Evolutionary conservation across 768 basidiomycete species (phyloP), one percentile per base, ranked within the genome.

Genomic region (Lactarius psammicola): DNA sequence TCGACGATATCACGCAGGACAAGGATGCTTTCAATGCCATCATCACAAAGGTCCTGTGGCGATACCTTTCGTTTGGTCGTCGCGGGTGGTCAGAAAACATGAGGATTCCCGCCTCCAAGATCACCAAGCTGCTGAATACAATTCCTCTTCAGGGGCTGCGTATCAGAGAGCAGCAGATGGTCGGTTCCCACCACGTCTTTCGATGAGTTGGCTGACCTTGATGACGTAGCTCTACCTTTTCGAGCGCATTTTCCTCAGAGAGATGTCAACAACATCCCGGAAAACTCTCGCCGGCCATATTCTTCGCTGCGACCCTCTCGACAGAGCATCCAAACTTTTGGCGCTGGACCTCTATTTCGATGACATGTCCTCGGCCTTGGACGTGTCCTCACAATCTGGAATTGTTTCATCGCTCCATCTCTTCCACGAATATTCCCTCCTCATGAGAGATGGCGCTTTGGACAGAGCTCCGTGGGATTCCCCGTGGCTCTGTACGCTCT

Each of bases 41-140:
- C 80, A 1, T 72, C 69, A 20, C 61, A 75, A n/a, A 81, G 77
- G 42, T 72, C 83, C 15, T 70, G 83, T 18, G 76, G 79, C 33
- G 77, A 31, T n/a, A 62, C 40, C 57, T 66, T 23, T 66, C 65
- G 17, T 62, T 66, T n/a, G 65, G 65, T 23, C 31, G 65, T 23
- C 56, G 65, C 1, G 60, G 40, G 53, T 66, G 61, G 65, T 28
- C 60, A 4, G 65, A 62, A 15, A 2, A 13, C 34, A n/a, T 17
- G 1, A 31, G 0, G 4, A 51, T 62, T n/a, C 51, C 56, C 31
- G 33, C 36, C 20, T 38, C 26, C 13, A 58, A 59, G 31, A 55
- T 66, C n/a, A 17, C 17, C 18, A 23, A 4, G 18, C 33, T 66
- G 18, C 49, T 62, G 2, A 5, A 18, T n/a, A 13, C 4, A 2